phyloP scores from a whole-genome alignment of 2,329 filamentous ascomycete species.

The Phyllosticta paracitricarpa region DNA sequence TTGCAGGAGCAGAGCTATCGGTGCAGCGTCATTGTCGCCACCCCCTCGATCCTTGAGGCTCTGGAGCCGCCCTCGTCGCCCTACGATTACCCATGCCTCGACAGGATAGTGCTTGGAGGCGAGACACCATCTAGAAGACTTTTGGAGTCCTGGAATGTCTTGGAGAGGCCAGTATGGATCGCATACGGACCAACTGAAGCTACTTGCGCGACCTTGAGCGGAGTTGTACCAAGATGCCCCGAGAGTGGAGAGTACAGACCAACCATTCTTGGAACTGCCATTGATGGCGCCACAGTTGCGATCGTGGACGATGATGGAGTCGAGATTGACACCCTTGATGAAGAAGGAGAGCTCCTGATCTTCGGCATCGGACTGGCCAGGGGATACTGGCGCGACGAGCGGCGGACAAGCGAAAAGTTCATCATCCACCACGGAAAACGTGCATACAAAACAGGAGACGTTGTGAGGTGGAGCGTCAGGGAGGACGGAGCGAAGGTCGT shows the following conservation, averaged over 20 bases:
- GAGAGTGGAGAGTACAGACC: background rate
- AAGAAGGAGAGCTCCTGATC: background rate
- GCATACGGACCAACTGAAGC: background rate
- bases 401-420: constrained; percentile 4
- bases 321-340: background rate
- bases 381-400: background rate
- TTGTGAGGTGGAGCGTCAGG: background rate
- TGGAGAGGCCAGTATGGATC: background rate
- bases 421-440: constrained; percentile 1
- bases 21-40: background rate
- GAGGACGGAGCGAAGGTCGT: background rate
- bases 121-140: background rate
- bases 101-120: background rate
- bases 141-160: background rate
- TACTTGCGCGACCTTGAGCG: background rate
- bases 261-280: background rate
- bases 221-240: background rate
- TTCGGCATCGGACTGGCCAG: background rate
- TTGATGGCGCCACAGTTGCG: background rate
- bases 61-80: background rate
- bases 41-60: background rate
- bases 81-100: background rate
- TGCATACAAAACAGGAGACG: constrained; percentile 5
- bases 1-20: background rate
- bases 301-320: background rate